phyloP scores from a whole-genome alignment of 108 stramenopile species.

The Asterionellopsis glacialis region DNA sequence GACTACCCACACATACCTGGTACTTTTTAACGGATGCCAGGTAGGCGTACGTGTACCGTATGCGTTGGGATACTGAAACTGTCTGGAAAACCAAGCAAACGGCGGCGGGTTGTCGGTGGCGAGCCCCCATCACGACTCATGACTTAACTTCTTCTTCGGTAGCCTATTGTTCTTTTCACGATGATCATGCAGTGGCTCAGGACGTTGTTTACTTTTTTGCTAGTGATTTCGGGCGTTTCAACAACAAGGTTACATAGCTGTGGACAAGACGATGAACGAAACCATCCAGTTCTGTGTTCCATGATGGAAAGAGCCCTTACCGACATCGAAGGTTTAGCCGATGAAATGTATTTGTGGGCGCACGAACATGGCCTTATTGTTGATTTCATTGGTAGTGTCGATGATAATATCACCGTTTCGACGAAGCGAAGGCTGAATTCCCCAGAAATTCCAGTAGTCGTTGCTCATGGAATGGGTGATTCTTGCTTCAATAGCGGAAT shows the following conservation, averaged over 20 bases:
- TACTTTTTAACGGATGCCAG: no score
- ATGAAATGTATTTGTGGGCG: conserved; percentile 25
- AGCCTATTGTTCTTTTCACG: no score
- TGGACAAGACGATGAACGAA: neutral
- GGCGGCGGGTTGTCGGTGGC: no score
- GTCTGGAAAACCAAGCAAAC: no score
- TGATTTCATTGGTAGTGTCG: neutral
- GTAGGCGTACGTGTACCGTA: no score
- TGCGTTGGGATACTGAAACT: no score
- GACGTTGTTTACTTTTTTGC: no score
- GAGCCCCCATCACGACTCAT: no score
- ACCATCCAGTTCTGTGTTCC: conserved; percentile 41
- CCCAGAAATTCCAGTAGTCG: conserved; percentile 40
- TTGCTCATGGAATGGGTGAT: conserved; percentile 73
- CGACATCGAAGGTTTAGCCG: conserved; percentile 18
- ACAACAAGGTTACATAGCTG: neutral
- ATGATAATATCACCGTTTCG: neutral
- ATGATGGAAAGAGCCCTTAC: conserved; percentile 30
- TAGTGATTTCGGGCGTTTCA: no score
- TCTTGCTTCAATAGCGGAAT: conserved; percentile 75
- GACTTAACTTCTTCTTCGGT: no score
- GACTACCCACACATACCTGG: no score
- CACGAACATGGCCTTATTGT: conserved; percentile 17
- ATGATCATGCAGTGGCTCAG: no score
- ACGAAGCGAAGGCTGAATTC: neutral